phyloP scores from a whole-genome alignment of 1,284 basidiomycete species.

The Ganoderma sinense region DNA sequence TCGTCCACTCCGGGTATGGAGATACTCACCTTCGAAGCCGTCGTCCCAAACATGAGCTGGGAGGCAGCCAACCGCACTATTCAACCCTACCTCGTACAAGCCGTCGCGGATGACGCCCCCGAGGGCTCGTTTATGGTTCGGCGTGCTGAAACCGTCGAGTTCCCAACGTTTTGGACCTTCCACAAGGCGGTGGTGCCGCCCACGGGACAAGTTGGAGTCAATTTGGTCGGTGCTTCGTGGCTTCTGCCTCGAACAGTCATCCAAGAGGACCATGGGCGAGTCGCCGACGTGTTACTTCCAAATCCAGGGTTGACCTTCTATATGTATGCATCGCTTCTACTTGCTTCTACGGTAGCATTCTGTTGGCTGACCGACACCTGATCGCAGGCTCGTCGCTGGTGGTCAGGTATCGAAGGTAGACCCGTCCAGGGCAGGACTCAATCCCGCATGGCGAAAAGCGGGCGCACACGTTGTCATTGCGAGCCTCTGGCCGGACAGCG shows the following conservation, averaged over 20 bases:
- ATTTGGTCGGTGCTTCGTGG: conserved; percentile 43
- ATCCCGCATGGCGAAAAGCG: conserved; percentile 52
- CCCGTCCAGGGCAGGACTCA: conserved; percentile 47
- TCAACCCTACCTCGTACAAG: not conserved
- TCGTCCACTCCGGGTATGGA: not conserved
- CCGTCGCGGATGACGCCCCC: not conserved
- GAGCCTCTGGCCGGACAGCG: conserved; percentile 42
- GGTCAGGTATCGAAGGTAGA: conserved; percentile 46
- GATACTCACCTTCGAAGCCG: conserved; percentile 28
- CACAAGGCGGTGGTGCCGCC: conserved; percentile 34
- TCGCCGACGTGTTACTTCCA: conserved; percentile 38
- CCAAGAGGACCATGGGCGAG: conserved; percentile 33
- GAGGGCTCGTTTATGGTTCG: no score
- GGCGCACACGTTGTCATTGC: conserved; percentile 37
- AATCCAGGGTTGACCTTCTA: conserved; percentile 13
- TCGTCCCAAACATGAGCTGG: not conserved
- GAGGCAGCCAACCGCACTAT: not conserved
- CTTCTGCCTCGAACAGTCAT: conserved; percentile 41
- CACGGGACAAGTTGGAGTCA: conserved; percentile 5
- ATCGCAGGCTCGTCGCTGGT: conserved; percentile 45
- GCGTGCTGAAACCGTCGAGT: not conserved
- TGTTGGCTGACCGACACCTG: not conserved
- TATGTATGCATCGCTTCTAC: conserved; percentile 21
- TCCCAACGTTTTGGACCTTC: conserved; percentile 35
- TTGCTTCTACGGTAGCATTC: not conserved